Base-by-base conservation (phyloP, 176 grass and related monocot species). In the Coix lacrymajobi region DNA sequence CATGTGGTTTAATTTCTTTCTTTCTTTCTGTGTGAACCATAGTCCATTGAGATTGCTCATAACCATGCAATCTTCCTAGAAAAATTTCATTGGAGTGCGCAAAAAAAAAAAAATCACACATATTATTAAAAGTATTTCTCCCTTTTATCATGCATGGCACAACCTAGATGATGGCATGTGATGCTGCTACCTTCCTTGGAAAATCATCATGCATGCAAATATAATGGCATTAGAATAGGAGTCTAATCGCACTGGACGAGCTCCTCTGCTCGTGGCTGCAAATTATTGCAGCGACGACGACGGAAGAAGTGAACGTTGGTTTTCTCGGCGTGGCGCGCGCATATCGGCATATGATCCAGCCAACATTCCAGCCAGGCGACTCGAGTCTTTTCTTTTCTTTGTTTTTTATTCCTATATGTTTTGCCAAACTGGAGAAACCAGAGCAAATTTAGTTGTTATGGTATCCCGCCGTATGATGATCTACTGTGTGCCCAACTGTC, bases 341-440 rank as follows among this genome's bases (percentile, higher is more conserved):
- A 22, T n/a, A 66, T 29, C 24, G 22, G 80, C 68, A 82, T 51
- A 67, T 72, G 78, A 90, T 86, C 58, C 73, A 79, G 64, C 57
- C 64, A 82, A 86, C 83, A 89, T 80, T 89, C 76, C 76, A 89
- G 62, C 75, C 75, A 79, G 66, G 75, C 74, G 8, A 6, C 70
- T 33, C 46, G 2, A 76, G 62, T 75, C 69, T 78, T 85, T 82
- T 4, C 12, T 78, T 78, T 28, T 17, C 24, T 37, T 48, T 63
- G 13, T 36, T 62, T 10, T 22, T 62, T 51, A 11, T 34, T 62
- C 8, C 17, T 37, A 25, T 63, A 37, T 8, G n/a, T n/a, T 4
- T 54, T 11, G 62, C 11, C 24, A 66, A 69, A 61, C 30, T 29
- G 28, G 61, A 73, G 62, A 54, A 65, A 77, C 11, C 20, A 31